A percentile compares a stretch with the other conserved stretches of the same genome.
phyloP scores from a whole-genome alignment of 2,329 filamentous ascomycete genomes.

The Fusarium sarcochroum region DNA sequence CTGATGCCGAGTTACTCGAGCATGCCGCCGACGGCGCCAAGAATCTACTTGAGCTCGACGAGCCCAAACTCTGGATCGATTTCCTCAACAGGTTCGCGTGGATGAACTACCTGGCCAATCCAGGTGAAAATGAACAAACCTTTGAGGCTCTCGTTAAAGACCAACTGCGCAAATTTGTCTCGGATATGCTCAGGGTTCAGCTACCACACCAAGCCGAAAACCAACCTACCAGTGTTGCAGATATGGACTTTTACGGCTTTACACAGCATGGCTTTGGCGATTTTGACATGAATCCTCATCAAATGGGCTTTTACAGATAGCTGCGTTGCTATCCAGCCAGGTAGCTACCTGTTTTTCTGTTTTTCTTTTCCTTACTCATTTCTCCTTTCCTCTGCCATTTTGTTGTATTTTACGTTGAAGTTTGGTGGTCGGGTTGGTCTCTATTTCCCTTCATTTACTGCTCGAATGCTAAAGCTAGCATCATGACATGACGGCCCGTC shows the following conservation, averaged over 20 bases:
- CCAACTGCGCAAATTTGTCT: constrained; percentile 39
- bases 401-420: too few relatives aligned
- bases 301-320: constrained; percentile 5
- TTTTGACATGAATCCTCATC: constrained; percentile 18
- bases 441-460: not conserved
- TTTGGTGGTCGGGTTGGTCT: not conserved
- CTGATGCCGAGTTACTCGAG: constrained; percentile 24
- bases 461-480: not conserved
- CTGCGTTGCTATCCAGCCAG: not conserved
- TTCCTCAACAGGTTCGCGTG: constrained; percentile 43
- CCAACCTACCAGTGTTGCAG: not conserved
- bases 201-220: constrained; percentile 34
- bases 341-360: not conserved
- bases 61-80: constrained; percentile 36
- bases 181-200: constrained; percentile 29
- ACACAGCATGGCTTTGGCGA: constrained; percentile 6
- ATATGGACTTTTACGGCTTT: constrained; percentile 11
- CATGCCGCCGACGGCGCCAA: constrained; percentile 24
- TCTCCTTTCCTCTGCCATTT: not conserved
- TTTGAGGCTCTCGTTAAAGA: constrained; percentile 37
- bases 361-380: not conserved
- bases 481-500: too few relatives aligned
- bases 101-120: constrained; percentile 44
- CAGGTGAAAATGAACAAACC: constrained; percentile 33
- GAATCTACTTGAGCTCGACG: constrained; percentile 17